Evolutionary conservation across 257 asterid genomes (phyloP), one percentile per base, ranked within the genome.

Genomic region (Solanum lycopersicoides): DNA sequence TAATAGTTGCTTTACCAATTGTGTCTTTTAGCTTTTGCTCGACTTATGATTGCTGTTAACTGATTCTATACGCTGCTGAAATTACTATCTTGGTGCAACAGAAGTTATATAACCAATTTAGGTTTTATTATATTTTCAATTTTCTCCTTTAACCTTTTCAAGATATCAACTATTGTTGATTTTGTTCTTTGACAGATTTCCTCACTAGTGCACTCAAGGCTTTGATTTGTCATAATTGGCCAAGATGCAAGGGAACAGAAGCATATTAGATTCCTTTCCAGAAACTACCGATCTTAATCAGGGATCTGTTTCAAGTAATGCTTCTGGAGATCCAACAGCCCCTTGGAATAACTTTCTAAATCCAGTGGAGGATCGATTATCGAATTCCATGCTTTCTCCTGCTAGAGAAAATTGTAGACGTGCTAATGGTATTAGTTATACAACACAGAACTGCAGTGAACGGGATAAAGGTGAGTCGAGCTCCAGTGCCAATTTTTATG

Each of bases 391-490:
- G 91, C 90, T 88, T 77, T 91, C 92, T 50, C 68, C 93, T 72
- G 73, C 88, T 35, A 93, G 89, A 87, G 90, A 88, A 44, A 90
- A 85, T 87, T 68, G n/a, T 84, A 89, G 73, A 71, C 63, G 82
- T 90, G 85, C 85, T 44, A 89, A 89, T 86, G 83, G 88, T 44
- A 89, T 86, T 73, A 90, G 88, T 42, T 88, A 72, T 50, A 63
- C 63, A 76, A 89, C 92, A 56, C 94, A 59, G 84, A 89, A 89
- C 79, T 88, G 89, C 30, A 86, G 90, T 89, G 92, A 93, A 69
- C 92, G 98, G 98, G 94, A 91, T 90, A 91, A 76, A 32, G 98
- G 98, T 60, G 98, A 93, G 90, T 94, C 98, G 39, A 96, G 98
- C 92, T 95, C 95, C 28, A 79, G 89, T 83, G 88, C 92, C 86